These are phyloP conservation scores for Alternaria burnsii DNA, from an alignment of 2,329 filamentous ascomycete genomes.

Conservation along the genomic window DNA sequence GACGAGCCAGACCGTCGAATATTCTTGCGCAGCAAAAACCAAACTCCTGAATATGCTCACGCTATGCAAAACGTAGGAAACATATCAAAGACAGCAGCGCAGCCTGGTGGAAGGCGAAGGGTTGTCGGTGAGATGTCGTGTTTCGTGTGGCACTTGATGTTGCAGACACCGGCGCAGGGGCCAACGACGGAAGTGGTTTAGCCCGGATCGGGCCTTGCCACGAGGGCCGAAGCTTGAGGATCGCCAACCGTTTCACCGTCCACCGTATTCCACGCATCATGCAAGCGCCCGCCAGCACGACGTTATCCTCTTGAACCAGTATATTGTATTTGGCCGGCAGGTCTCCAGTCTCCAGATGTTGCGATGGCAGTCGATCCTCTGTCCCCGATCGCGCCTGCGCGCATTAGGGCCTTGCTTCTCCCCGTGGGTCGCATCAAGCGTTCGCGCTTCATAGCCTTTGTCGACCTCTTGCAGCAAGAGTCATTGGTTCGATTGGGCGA, in stretches of 20 bases:
- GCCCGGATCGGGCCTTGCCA: slow-evolving; percentile 28
- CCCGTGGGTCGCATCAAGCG: slow-evolving; percentile 87
- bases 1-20: slow-evolving; percentile 29
- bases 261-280: slow-evolving; percentile 36
- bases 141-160: slow-evolving; percentile 16
- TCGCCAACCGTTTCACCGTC: slow-evolving; percentile 26
- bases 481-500: slow-evolving; percentile 85
- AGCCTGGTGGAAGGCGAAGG: slow-evolving; percentile 9
- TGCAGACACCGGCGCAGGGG: slow-evolving; percentile 19
- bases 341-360: slow-evolving; percentile 53
- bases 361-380: slow-evolving; percentile 89
- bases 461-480: slow-evolving; percentile 78
- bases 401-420: slow-evolving; percentile 85
- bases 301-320: slow-evolving; percentile 20
- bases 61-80: slow-evolving; percentile 39
- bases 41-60: slow-evolving; percentile 34
- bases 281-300: slow-evolving; percentile 21
- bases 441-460: slow-evolving; percentile 79
- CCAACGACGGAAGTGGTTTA: slow-evolving; percentile 16
- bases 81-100: slow-evolving; percentile 12
- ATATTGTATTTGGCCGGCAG: slow-evolving; percentile 23
- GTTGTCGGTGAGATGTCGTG: slow-evolving; percentile 16
- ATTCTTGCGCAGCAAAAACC: slow-evolving; percentile 20
- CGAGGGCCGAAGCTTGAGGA: slow-evolving; percentile 30
- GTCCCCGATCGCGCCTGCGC: slow-evolving; percentile 84